A percentile compares a stretch with the other conserved stretches of the same genome.
These are phyloP conservation scores for Xylaria sp. DNA, from an alignment of 2,329 filamentous ascomycete species.

Conservation along the genomic window DNA sequence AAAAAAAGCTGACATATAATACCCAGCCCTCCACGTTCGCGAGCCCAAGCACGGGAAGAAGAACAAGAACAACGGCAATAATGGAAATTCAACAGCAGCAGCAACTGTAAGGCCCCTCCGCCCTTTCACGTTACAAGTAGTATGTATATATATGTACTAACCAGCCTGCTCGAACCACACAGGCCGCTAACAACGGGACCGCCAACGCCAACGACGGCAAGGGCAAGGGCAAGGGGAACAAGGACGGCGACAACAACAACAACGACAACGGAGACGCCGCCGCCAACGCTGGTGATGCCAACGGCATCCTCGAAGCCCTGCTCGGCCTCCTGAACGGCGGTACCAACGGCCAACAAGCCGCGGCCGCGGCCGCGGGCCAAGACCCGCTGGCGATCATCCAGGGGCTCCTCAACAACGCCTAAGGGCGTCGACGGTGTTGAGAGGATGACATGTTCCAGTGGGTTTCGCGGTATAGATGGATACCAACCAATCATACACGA, in stretches of 20 bases:
- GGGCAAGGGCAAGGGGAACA: background rate
- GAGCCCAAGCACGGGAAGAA: conserved; percentile 33
- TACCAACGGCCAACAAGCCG: background rate
- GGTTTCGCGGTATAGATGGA: background rate
- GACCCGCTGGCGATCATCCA: conserved; percentile 19
- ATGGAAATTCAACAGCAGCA: conserved; percentile 20
- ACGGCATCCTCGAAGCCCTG: conserved; percentile 26
- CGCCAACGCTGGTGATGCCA: conserved; percentile 2
- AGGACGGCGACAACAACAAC: background rate
- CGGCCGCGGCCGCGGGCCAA: background rate
- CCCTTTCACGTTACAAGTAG: background rate
- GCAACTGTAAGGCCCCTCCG: conserved; percentile 11
- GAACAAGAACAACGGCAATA: conserved; percentile 13
- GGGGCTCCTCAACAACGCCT: conserved; percentile 21
- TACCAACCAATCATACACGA: background rate
- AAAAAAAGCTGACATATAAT: conserved; percentile 20
- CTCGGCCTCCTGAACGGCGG: conserved; percentile 24
- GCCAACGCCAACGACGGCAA: conserved; percentile 22
- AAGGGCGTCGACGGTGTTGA: background rate
- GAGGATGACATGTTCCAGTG: too few species aligned
- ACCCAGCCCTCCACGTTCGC: conserved; percentile 38
- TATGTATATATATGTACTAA: conserved; percentile 11
- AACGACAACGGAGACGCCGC: conserved; percentile 15
- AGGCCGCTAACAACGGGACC: conserved; percentile 37
- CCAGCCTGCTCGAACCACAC: background rate